Percentiles rank a stretch among this genome's conserved stretches.
These are phyloP conservation scores for Pisolithus sp. DNA, from an alignment of 768 basidiomycete species.

Conservation along the genomic window DNA sequence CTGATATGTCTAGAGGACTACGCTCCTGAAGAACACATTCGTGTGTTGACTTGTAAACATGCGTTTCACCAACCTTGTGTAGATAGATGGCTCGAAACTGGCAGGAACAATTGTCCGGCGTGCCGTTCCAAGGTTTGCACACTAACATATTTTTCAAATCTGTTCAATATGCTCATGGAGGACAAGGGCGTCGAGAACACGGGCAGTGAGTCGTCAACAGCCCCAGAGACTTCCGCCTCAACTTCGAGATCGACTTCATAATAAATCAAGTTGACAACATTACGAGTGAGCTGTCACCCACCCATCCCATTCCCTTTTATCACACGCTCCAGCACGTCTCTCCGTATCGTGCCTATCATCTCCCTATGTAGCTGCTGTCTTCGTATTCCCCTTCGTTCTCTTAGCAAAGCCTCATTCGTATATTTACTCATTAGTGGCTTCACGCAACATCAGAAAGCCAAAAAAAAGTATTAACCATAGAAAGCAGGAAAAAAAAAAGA, in stretches of 20 bases:
- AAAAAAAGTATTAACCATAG: no score
- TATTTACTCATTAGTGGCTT: neutral
- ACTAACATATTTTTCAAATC: neutral
- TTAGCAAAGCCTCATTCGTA: neutral
- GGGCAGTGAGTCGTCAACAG: conserved; percentile 2
- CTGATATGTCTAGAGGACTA: conserved; percentile 89
- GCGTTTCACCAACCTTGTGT: conserved; percentile 88
- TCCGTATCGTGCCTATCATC: neutral
- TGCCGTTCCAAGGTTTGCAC: conserved; percentile 68
- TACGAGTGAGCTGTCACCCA: neutral
- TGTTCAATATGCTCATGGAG: neutral
- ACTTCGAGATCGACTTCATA: neutral
- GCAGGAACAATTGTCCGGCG: conserved; percentile 87
- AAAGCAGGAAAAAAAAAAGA: neutral
- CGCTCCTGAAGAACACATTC: conserved; percentile 65
- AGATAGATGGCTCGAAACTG: conserved; percentile 80
- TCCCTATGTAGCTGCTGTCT: neutral
- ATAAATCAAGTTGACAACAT: neutral
- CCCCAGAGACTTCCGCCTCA: conserved; percentile 1
- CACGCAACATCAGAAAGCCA: no score
- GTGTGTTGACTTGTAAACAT: conserved; percentile 78
- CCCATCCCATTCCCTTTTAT: neutral
- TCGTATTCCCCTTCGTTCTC: neutral
- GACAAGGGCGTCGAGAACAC: conserved; percentile 22
- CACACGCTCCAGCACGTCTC: neutral